Evolutionary conservation across 805 yeast species (phyloP).

Genomic region (Cyberlindnera bimundalis): DNA sequence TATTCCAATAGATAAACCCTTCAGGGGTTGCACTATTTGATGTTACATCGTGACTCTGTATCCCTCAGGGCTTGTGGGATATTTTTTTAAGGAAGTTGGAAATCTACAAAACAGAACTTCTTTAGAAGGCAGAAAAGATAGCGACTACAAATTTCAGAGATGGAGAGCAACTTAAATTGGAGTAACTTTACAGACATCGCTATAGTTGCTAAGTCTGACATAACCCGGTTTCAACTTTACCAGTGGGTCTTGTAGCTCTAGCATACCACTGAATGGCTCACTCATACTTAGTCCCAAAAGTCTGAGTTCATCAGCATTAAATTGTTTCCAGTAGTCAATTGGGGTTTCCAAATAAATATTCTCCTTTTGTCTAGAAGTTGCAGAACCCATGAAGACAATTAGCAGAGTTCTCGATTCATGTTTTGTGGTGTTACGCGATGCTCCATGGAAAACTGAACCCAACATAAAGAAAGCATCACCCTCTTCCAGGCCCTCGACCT

Average conservation of each 20-base stretch:
- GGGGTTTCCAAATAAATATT: slow-evolving; percentile 26
- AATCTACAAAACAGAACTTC: too few relatives aligned
- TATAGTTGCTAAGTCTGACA: slow-evolving; percentile 4
- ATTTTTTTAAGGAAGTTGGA: too few relatives aligned
- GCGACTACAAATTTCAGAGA: too few relatives aligned
- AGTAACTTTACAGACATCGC: slow-evolving; percentile 3
- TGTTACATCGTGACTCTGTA: too few relatives aligned
- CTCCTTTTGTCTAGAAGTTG: slow-evolving; percentile 31
- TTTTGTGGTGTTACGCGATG: slow-evolving; percentile 28
- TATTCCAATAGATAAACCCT: too few relatives aligned
- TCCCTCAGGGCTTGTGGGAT: too few relatives aligned
- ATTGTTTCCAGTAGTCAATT: slow-evolving; percentile 24
- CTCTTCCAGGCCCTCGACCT: slow-evolving; percentile 28
- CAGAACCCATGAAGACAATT: slow-evolving; percentile 30
- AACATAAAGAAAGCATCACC: slow-evolving; percentile 33
- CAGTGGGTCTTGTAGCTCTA: slow-evolving; percentile 10
- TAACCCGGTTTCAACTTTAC: slow-evolving; percentile 2
- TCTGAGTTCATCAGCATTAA: slow-evolving; percentile 6
- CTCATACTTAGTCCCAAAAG: slow-evolving; percentile 8
- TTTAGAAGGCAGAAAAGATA: too few relatives aligned
- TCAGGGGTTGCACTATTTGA: too few relatives aligned
- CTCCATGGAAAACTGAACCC: slow-evolving; percentile 32
- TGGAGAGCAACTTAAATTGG: neutral
- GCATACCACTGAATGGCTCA: slow-evolving; percentile 11
- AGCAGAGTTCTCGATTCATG: slow-evolving; percentile 27